Percentiles rank a stretch among this genome's conserved stretches.
These are phyloP conservation scores for Scenedesmus sp. DNA, from an alignment of 163 green algal genomes.

Conservation along the genomic window DNA sequence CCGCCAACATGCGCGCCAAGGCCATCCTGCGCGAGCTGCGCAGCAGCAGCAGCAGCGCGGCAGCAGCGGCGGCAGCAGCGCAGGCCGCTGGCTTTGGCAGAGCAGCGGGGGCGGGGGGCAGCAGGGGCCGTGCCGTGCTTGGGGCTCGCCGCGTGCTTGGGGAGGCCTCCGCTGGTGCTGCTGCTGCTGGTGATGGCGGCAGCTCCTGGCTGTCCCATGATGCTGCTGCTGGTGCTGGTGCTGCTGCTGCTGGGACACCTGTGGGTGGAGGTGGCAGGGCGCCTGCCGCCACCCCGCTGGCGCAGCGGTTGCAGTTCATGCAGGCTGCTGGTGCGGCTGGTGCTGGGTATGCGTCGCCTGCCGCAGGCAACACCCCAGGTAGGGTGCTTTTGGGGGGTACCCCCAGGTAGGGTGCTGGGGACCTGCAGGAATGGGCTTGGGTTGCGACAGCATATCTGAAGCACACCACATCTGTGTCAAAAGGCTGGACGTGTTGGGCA, in stretches of 20 bases:
- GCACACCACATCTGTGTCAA: too few species aligned
- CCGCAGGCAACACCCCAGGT: conserved; percentile 12
- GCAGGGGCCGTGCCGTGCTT: not conserved
- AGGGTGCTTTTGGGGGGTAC: not conserved
- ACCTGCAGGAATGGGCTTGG: too few species aligned
- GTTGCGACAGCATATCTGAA: too few species aligned
- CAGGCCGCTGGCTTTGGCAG: not conserved
- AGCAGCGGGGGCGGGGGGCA: not conserved
- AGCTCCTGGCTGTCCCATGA: not conserved
- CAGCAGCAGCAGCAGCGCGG: conserved; percentile 17
- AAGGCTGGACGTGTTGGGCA: too few species aligned
- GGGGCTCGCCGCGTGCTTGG: conserved; percentile 31
- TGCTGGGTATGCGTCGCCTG: not conserved
- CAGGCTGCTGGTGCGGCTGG: not conserved
- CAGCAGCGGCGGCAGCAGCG: conserved; percentile 37
- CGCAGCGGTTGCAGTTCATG: not conserved
- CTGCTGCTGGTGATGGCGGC: not conserved
- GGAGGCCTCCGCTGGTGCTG: not conserved
- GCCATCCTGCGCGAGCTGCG: conserved; percentile 80
- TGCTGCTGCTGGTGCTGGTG: not conserved
- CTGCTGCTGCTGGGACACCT: not conserved
- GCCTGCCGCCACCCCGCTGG: not conserved
- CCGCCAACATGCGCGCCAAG: conserved; percentile 82
- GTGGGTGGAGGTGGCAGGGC: not conserved
- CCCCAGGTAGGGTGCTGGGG: too few species aligned